These are phyloP conservation scores for Mucor racemosus DNA, from an alignment of 371 early-diverging fungal species.

Conservation along the genomic window DNA sequence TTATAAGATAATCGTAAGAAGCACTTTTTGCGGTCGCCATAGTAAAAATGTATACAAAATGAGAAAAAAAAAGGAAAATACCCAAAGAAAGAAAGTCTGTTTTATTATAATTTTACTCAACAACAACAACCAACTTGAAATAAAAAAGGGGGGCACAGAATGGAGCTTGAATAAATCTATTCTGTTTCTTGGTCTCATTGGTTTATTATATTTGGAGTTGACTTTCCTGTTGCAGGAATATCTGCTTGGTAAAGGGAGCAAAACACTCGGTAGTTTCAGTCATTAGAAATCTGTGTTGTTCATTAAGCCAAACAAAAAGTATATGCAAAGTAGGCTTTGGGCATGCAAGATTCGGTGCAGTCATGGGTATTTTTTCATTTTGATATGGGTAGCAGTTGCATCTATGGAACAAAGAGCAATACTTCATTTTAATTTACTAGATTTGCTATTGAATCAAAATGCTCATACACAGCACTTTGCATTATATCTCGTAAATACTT, in stretches of 20 bases:
- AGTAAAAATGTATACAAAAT: neutral
- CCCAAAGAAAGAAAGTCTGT: neutral
- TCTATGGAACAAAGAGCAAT: no score
- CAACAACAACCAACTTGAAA: neutral
- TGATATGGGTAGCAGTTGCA: no score
- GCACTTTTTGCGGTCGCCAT: constrained; percentile 87
- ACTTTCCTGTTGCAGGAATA: constrained; percentile 2
- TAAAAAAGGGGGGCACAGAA: neutral
- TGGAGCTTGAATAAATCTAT: neutral
- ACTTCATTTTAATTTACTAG: no score
- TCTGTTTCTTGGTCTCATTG: neutral
- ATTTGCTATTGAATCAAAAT: no score
- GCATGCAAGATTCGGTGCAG: no score
- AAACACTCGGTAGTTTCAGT: no score
- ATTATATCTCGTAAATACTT: no score
- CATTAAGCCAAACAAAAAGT: no score
- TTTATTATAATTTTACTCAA: neutral
- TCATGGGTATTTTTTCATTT: no score
- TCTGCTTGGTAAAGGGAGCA: neutral
- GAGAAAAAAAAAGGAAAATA: neutral
- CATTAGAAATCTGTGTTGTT: no score
- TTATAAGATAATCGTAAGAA: constrained; percentile 98
- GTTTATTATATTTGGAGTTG: neutral
- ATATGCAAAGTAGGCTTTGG: no score
- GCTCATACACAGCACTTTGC: no score